Evolutionary conservation across 768 basidiomycete species (phyloP).

Genomic region (Pleurotus eryngii): DNA sequence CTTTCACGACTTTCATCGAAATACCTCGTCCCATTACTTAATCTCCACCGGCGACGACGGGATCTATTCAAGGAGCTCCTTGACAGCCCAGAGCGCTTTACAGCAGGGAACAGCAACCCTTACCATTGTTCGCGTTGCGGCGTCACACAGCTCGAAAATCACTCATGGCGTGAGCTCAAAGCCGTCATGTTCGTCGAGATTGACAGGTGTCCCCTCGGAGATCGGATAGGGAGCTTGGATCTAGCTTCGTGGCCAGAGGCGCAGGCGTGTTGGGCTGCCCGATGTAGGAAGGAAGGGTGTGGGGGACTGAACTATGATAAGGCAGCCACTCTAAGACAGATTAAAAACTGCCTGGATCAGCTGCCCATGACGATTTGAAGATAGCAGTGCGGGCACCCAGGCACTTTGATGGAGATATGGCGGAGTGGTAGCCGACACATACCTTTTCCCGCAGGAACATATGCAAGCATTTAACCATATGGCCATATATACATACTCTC

Average conservation of each 20-base stretch:
- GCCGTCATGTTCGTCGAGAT: conserved; percentile 54
- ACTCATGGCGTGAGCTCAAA: conserved; percentile 62
- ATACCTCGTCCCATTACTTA: conserved; percentile 50
- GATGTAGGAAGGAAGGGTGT: conserved; percentile 49
- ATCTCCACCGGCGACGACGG: conserved; percentile 54
- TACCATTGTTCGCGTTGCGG: conserved; percentile 56
- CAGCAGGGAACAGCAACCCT: conserved; percentile 39
- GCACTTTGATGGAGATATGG: too few species aligned
- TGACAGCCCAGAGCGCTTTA: conserved; percentile 59
- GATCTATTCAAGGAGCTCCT: conserved; percentile 48
- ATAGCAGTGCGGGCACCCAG: not conserved
- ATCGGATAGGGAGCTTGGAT: conserved; percentile 44
- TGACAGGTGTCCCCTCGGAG: conserved; percentile 56
- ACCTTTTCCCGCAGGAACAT: too few species aligned
- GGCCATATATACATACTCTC: too few species aligned
- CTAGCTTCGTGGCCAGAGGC: conserved; percentile 57
- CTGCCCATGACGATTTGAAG: conserved; percentile 36
- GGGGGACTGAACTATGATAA: conserved; percentile 58
- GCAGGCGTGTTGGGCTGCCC: conserved; percentile 59
- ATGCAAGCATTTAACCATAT: too few species aligned
- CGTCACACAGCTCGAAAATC: conserved; percentile 48
- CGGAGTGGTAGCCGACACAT: too few species aligned
- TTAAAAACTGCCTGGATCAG: conserved; percentile 51
- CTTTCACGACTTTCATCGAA: conserved; percentile 48
- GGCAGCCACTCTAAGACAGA: conserved; percentile 52